Base-by-base conservation (phyloP, 352 stramenopile species). In the Pythium aquatile region DNA sequence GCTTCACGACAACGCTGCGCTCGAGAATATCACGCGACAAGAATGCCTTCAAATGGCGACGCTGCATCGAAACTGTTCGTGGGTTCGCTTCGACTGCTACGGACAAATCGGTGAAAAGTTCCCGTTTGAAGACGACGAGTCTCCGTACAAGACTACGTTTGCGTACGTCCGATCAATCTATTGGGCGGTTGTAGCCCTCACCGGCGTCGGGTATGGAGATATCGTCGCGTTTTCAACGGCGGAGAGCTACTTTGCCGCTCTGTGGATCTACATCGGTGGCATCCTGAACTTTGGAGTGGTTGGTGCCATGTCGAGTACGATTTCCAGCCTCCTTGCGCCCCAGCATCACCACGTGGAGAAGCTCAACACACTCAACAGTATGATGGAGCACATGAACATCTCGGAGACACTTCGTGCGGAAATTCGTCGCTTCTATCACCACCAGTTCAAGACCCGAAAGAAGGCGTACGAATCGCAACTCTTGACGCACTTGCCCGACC, bases 211-310 rank as follows among this genome's bases (percentile, higher is more conserved):
- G 0, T 94, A 93, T 48, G 85, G 85, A 8, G 81, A 91, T 40
- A 91, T 93, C 10, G 74, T 79, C 6, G 81, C 85, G 0, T 93
- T 85, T 47, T 90, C 85, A 2, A 94, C 85, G 1, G 59, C 73
- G 0, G 83, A 94, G 55, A 91, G 73, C 35, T 82, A 83, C 26
- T 93, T 89, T 37, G 83, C 85, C 0, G 80, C 83, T 8, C 20
- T 88, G 0, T 94, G 85, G 85, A 88, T 91, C 56, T 94, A 88
- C 58, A 46, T 90, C 0, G 80, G 81, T 5, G 81, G 81, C 2
- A 77, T 93, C 30, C 77, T 94, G 56, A 94, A 94, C 61, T 94
- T 91, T 66, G 82, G 72, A 5, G 78, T 90, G 10, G 76, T 94
- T 1, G 85, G 83, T 1, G 85, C 85, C 1, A 94, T 94, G 78